Percentiles rank a stretch among this genome's conserved stretches.
Evolutionary conservation across 1,284 basidiomycete species (phyloP).

Genomic region (Puccinia horiana): DNA sequence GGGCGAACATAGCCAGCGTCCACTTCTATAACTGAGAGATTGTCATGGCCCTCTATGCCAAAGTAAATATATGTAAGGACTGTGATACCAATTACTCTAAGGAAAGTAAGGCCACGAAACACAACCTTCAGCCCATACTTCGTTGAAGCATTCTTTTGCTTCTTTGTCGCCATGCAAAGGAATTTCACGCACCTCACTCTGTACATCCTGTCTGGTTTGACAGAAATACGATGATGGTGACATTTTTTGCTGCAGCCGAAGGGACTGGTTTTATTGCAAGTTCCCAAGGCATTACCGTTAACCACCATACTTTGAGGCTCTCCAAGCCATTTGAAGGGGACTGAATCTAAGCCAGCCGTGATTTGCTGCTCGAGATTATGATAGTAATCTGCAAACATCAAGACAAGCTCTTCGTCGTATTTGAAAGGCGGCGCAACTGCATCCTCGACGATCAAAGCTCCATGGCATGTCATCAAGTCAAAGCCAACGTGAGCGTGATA

Average conservation of each 20-base stretch:
- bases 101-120: not conserved
- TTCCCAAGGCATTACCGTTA: conserved; percentile 51
- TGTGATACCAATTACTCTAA: conserved; percentile 42
- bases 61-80: conserved; percentile 33
- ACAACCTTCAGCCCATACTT: not conserved
- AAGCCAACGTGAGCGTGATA: conserved; percentile 55
- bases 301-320: conserved; percentile 52
- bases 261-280: conserved; percentile 52
- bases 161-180: conserved; percentile 51
- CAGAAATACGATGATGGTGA: conserved; percentile 48
- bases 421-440: conserved; percentile 40
- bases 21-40: conserved; percentile 53
- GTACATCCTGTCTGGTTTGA: conserved; percentile 33
- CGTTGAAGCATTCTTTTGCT: conserved; percentile 49
- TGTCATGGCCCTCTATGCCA: conserved; percentile 33
- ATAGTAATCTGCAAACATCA: conserved; percentile 54
- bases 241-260: conserved; percentile 53
- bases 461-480: conserved; percentile 54
- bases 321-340: conserved; percentile 55
- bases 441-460: conserved; percentile 53
- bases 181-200: conserved; percentile 25
- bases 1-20: conserved; percentile 54
- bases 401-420: conserved; percentile 51
- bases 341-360: conserved; percentile 43
- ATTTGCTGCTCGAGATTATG: conserved; percentile 48